Percentiles rank a stretch among this genome's conserved stretches.
phyloP scores from a whole-genome alignment of 257 asterid genomes.

The Jacaranda mimosifolia region DNA sequence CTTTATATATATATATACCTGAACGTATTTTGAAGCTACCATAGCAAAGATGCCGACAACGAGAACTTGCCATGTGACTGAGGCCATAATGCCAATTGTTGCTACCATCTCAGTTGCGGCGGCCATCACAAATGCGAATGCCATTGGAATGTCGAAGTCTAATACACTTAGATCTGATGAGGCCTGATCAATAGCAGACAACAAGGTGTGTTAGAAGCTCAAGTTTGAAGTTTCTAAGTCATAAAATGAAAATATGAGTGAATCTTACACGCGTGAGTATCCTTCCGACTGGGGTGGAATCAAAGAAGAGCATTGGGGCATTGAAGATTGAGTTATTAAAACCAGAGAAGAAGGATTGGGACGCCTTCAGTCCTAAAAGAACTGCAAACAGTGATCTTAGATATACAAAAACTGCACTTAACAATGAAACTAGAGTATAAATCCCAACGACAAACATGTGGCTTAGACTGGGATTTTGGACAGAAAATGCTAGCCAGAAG shows the following conservation, averaged over 20 bases:
- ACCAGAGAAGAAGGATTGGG: slow-evolving; percentile 64
- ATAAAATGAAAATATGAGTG: background rate
- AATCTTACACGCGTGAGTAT: slow-evolving; percentile 73
- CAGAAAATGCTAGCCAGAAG: slow-evolving; percentile 73
- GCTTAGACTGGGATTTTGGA: slow-evolving; percentile 51
- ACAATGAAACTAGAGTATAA: slow-evolving; percentile 55
- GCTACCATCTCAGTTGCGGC: slow-evolving; percentile 53
- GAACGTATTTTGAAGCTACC: slow-evolving; percentile 67
- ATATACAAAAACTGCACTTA: slow-evolving; percentile 60
- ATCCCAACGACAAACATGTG: slow-evolving; percentile 50
- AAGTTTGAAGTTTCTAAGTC: background rate
- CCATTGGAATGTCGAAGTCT: slow-evolving; percentile 73
- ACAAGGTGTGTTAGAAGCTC: background rate
- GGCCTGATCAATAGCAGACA: slow-evolving; percentile 51
- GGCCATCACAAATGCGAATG: slow-evolving; percentile 51
- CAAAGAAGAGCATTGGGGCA: slow-evolving; percentile 88
- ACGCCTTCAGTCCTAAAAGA: slow-evolving; percentile 72
- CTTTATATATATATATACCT: slow-evolving; percentile 49
- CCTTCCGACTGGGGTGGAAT: slow-evolving; percentile 87
- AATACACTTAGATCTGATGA: slow-evolving; percentile 78
- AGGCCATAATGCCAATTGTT: slow-evolving; percentile 67
- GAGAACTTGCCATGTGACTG: slow-evolving; percentile 82
- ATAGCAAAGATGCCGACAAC: slow-evolving; percentile 72
- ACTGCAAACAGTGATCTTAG: slow-evolving; percentile 60
- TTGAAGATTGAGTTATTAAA: slow-evolving; percentile 65